phyloP scores from a whole-genome alignment of 345 rosid genomes.

The Draba incana region DNA sequence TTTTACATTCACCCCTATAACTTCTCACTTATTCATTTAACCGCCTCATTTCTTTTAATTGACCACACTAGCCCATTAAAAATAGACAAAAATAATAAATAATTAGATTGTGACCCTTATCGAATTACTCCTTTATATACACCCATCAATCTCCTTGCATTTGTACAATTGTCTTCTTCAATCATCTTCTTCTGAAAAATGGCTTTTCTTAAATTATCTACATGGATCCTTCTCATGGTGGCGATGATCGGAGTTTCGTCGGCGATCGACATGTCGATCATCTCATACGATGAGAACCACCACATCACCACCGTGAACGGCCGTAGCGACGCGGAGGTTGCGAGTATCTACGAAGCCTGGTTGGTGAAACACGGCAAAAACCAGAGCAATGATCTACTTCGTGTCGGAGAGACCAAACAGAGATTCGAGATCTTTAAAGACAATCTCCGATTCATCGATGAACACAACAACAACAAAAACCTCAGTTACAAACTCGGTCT shows the following conservation, averaged over 20 bases:
- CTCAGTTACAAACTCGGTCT: slow-evolving; percentile 68
- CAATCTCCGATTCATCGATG: slow-evolving; percentile 79
- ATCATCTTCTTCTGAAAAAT: slow-evolving; percentile 35
- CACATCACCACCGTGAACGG: slow-evolving; percentile 32
- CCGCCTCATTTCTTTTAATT: not conserved
- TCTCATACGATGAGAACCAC: slow-evolving; percentile 66
- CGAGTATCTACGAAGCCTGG: slow-evolving; percentile 72
- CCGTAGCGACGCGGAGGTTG: slow-evolving; percentile 74
- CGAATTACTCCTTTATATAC: slow-evolving; percentile 30
- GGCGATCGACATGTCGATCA: slow-evolving; percentile 78
- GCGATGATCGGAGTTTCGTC: slow-evolving; percentile 53
- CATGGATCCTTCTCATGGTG: slow-evolving; percentile 45
- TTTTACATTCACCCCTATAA: not conserved
- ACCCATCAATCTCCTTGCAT: slow-evolving; percentile 5
- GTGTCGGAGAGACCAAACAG: slow-evolving; percentile 48
- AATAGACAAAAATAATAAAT: slow-evolving; percentile 2
- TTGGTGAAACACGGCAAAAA: slow-evolving; percentile 65
- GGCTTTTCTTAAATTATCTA: slow-evolving; percentile 46
- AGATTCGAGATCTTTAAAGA: slow-evolving; percentile 83
- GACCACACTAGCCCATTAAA: not conserved
- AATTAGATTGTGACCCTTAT: not conserved
- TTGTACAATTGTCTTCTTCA: slow-evolving; percentile 19
- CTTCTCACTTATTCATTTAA: not conserved
- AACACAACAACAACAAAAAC: slow-evolving; percentile 72
- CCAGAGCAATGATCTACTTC: slow-evolving; percentile 53